Conservation (phyloP, 139 green algal species). For the Spirogloea muscicola region DNA sequence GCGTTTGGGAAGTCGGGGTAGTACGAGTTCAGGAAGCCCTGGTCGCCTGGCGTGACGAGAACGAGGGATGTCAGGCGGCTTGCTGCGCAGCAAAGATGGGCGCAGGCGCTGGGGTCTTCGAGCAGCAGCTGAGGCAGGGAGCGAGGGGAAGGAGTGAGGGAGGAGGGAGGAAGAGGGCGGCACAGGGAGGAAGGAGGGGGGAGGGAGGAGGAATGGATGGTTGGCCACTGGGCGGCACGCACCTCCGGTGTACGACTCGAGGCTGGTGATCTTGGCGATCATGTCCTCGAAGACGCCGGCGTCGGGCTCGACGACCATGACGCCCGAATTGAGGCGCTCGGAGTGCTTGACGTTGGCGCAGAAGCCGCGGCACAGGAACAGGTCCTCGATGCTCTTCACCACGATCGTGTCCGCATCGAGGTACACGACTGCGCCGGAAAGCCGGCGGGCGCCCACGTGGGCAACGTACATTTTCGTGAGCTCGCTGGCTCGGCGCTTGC, state of each 20-base stretch:
- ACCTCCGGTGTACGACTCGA: conserved; percentile 68
- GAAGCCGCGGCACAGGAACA: conserved; percentile 70
- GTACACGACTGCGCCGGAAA: conserved; percentile 70
- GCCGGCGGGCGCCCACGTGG: no score
- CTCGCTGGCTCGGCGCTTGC: no score
- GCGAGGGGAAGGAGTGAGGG: no score
- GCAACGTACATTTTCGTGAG: no score
- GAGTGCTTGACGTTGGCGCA: conserved; percentile 67
- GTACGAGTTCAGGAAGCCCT: conserved; percentile 74
- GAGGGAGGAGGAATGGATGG: no score
- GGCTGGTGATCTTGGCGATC: conserved; percentile 55
- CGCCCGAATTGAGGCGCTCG: conserved; percentile 71
- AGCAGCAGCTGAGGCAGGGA: no score
- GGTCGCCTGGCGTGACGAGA: conserved; percentile 60
- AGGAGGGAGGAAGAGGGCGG: no score
- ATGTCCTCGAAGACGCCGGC: conserved; percentile 59
- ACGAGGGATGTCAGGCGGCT: no score
- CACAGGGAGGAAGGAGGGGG: no score
- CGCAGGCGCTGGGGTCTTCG: no score
- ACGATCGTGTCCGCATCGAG: conserved; percentile 72
- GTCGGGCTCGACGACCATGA: conserved; percentile 61
- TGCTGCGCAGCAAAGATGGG: background rate
- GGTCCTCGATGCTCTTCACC: conserved; percentile 57
- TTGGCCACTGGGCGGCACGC: no score
- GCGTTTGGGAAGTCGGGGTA: conserved; percentile 58